A percentile compares a stretch with the other conserved stretches of the same genome.
Conservation (phyloP, 345 rosid genomes). For the Aethionema arabicum region DNA sequence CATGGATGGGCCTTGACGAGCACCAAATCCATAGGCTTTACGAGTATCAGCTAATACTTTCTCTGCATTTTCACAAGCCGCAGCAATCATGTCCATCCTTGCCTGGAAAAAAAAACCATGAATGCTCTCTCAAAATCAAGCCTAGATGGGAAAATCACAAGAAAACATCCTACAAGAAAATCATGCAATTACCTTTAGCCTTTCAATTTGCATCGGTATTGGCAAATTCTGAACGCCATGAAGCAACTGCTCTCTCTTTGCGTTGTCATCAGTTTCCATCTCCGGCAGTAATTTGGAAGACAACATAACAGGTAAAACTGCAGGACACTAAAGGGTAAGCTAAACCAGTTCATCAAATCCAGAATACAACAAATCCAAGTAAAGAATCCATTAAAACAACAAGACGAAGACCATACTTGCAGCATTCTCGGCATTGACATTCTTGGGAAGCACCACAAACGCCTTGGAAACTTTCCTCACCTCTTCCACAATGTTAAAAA, state of each 20-base stretch:
- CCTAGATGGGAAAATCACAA: not conserved
- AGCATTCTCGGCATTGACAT: constrained; percentile 84
- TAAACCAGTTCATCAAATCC: constrained; percentile 6
- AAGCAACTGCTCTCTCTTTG: constrained; percentile 85
- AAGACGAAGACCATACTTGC: constrained; percentile 45
- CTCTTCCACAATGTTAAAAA: constrained; percentile 84
- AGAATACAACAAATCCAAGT: not conserved
- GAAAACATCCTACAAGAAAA: not conserved
- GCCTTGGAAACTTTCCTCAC: constrained; percentile 78
- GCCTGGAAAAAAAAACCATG: constrained; percentile 46
- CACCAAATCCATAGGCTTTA: constrained; percentile 77
- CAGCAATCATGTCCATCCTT: constrained; percentile 82
- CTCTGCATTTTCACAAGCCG: constrained; percentile 94
- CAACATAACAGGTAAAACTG: constrained; percentile 94
- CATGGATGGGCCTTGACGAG: constrained; percentile 78
- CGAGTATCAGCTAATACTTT: constrained; percentile 81
- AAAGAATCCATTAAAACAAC: not conserved
- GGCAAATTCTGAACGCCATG: constrained; percentile 83
- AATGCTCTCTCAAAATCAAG: constrained; percentile 10
- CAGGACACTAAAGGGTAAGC: constrained; percentile 18
- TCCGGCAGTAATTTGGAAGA: constrained; percentile 89
- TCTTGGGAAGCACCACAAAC: constrained; percentile 84
- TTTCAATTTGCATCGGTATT: constrained; percentile 65
- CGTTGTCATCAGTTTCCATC: constrained; percentile 86
- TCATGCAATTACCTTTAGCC: constrained; percentile 54